Conservation (phyloP, 768 basidiomycete species). For the Psilocybe subaeruginosa region DNA sequence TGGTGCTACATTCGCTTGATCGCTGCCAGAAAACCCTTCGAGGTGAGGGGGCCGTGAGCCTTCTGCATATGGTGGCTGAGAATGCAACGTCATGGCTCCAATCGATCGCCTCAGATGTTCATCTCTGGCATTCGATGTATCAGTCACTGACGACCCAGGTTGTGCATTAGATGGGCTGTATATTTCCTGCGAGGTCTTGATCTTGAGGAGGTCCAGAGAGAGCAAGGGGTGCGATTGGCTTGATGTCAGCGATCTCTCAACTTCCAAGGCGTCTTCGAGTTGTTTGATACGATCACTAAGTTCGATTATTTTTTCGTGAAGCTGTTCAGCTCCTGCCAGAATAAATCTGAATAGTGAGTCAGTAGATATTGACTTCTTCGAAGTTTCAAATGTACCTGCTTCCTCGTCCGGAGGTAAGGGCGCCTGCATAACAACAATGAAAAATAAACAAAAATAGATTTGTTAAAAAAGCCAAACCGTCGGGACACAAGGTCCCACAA, state of each 20-base stretch:
- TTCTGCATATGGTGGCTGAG: constrained; percentile 26
- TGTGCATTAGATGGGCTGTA: constrained; percentile 35
- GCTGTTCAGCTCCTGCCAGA: constrained; percentile 66
- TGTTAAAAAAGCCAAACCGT: constrained; percentile 37
- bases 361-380: constrained; percentile 12
- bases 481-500: constrained; percentile 64
- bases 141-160: not conserved
- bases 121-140: constrained; percentile 17
- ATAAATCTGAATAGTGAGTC: constrained; percentile 49
- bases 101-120: constrained; percentile 28
- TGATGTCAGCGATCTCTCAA: constrained; percentile 42
- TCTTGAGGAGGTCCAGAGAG: constrained; percentile 56
- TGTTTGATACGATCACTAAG: constrained; percentile 66
- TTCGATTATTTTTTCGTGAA: constrained; percentile 64
- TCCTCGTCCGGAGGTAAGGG: constrained; percentile 64
- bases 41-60: constrained; percentile 18
- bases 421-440: constrained; percentile 37
- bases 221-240: constrained; percentile 57
- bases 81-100: constrained; percentile 24
- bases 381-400: constrained; percentile 45
- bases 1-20: constrained; percentile 41
- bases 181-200: constrained; percentile 71
- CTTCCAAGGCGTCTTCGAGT: constrained; percentile 61
- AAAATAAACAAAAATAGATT: constrained; percentile 13
- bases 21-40: constrained; percentile 16